Evolutionary conservation across 23 red algal genomes (phyloP).

Genomic region (Gracilaria vermiculophylla): DNA sequence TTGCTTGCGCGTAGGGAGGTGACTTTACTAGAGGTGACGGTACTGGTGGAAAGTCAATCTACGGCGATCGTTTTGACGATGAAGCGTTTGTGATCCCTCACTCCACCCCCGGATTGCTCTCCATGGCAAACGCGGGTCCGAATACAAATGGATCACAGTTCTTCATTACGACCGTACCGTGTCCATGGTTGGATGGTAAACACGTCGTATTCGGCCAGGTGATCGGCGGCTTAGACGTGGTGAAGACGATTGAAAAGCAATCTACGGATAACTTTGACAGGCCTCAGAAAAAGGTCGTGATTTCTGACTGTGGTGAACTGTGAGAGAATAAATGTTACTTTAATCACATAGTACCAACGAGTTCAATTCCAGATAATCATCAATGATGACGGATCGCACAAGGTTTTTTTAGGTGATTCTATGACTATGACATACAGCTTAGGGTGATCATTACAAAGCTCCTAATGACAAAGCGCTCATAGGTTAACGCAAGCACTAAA

Average conservation of each 20-base stretch:
- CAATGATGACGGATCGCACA: neutral
- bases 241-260: slow-evolving; percentile 75
- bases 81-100: slow-evolving; percentile 88
- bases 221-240: slow-evolving; percentile 87
- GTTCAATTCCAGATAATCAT: neutral
- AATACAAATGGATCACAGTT: slow-evolving; percentile 97
- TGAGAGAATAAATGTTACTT: neutral
- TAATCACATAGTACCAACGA: neutral
- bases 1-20: slow-evolving; percentile 64
- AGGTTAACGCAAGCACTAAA: neutral
- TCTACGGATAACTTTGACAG: slow-evolving; percentile 30
- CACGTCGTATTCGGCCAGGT: slow-evolving; percentile 98
- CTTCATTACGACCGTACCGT: slow-evolving; percentile 84
- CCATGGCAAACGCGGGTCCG: slow-evolving; percentile 96
- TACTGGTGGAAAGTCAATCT: slow-evolving; percentile 92
- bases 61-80: slow-evolving; percentile 87
- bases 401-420: no score
- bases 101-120: slow-evolving; percentile 68
- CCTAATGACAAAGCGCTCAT: neutral
- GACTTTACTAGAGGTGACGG: slow-evolving; percentile 92
- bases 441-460: neutral
- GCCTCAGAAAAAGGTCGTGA: slow-evolving; percentile 48
- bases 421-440: neutral
- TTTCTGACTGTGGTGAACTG: slow-evolving; percentile 77
- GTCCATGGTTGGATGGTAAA: slow-evolving; percentile 76